Conservation (phyloP, 2,329 filamentous ascomycete genomes). For the Cordyceps pruinosa region DNA sequence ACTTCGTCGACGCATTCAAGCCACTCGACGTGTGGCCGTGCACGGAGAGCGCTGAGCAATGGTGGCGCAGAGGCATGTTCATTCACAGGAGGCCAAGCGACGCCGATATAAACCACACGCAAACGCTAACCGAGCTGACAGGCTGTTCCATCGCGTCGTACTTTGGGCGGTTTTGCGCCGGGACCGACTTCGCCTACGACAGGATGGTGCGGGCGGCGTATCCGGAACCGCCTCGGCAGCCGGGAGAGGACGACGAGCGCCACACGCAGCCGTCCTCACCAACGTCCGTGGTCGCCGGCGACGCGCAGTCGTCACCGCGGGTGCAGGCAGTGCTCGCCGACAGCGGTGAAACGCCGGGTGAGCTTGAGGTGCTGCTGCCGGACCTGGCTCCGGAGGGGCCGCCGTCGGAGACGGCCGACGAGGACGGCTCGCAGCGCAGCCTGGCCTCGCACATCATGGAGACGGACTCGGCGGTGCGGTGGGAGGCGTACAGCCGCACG, state of each 20-base stretch:
- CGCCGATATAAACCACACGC: too few relatives aligned
- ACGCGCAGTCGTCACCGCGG: not conserved
- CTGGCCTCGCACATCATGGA: constrained; percentile 14
- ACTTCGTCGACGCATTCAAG: constrained; percentile 59
- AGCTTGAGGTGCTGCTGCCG: not conserved
- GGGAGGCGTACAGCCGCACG: constrained; percentile 30
- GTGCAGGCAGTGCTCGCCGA: not conserved
- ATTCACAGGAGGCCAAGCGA: too few relatives aligned
- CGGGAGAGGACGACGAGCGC: not conserved
- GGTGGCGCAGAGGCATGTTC: constrained; percentile 49
- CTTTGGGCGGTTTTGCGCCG: constrained; percentile 65
- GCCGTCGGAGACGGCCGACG: not conserved
- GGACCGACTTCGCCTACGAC: constrained; percentile 58
- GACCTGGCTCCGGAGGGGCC: not conserved
- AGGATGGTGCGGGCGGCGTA: constrained; percentile 39
- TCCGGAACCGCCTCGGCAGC: constrained; percentile 2
- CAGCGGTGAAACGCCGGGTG: not conserved
- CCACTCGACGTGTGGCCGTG: constrained; percentile 79
- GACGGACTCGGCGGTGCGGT: constrained; percentile 20
- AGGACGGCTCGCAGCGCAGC: constrained; percentile 11
- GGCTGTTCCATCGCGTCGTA: constrained; percentile 57
- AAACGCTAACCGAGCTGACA: constrained; percentile 13
- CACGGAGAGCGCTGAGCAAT: constrained; percentile 58
- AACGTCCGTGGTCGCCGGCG: not conserved
- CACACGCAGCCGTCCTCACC: not conserved